Evolutionary conservation across 768 basidiomycete genomes (phyloP), one percentile per base, ranked within the genome.

Genomic region (Pleurotus ostreatus): DNA sequence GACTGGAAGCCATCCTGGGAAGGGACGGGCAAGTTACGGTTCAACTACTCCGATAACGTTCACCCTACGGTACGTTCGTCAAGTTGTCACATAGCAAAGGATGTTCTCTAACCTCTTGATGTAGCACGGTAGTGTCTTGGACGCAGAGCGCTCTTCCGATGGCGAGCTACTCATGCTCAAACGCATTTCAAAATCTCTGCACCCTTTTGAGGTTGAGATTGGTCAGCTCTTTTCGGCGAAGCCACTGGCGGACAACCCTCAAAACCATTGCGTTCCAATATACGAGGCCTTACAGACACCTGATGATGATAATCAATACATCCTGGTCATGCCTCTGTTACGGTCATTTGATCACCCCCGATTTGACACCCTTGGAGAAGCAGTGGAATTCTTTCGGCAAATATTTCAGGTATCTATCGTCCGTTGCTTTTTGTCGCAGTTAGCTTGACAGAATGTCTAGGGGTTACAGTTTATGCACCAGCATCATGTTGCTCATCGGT

Each of bases 1-100:
- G 65, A 62, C 25, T 74, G 73, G 73, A 56, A 62, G 5, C 68
- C 71, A 1, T 74, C 71, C 1, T 76, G 74, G 74, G 18, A 13
- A 0, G 62, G 48, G 8, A 60, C 47, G 5, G 40, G 39, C 9
- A 48, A 57, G 18, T 4, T 12, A 4, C 22, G 12, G 41, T 16
- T n/a, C 18, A 5, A 8, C 1, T 62, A 56, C 25, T 56, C 62
- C 55, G 62, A 66, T 48, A 39, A 20, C 4, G 20, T 37, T 11
- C 1, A 3, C 11, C 34, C 41, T 3, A 6, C 26, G 26, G 26
- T 30, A 30, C 5, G 26, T 9, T 20, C 20, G 20, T 20, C 20
- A 20, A 20, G 20, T 20, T 20, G 20, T 20, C 20, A 20, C 20
- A 20, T 20, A 20, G 20, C 20, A 20, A 20, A 20, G 20, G 25